Base-by-base conservation (phyloP, 495 filamentous ascomycete species). In the Xylaria intraflava region DNA sequence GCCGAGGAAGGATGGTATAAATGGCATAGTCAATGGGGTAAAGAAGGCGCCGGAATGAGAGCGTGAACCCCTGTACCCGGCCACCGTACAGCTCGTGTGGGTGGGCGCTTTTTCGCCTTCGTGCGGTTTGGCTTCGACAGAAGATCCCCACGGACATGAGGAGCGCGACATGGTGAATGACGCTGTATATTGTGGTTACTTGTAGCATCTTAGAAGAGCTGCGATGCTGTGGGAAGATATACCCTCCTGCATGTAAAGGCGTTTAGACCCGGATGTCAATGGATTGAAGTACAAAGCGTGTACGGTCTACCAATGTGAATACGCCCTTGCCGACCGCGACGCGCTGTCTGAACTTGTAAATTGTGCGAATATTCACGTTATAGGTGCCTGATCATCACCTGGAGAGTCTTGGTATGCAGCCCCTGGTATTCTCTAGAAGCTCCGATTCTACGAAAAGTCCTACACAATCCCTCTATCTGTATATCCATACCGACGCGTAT, bases 131-230 rank as follows among this genome's bases (percentile, higher is more conserved):
- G 31, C 5, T 6, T 35, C 14, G 31, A 38, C n/a, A 1, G n/a
- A 38, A 1, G n/a, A 38, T 38, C 17, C 35, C 35, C 35, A n/a
- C n/a, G 2, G 35, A 3, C 35, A 38, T 12, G 11, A 17, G 2
- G 35, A 17, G 35, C 1, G 2, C 5, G 35, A 38, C 5, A 17
- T 9, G 19, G 7, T 30, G 14, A 20, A 26, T 31, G 38, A 53
- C 9, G 38, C 40, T 53, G 35, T 38, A 51, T 51, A 51, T 51
- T 44, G 12, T 35, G 24, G 38, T 35, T 35, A 26, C 29, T 30
- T 51, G 16, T 22, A 33, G 38, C 17, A 24, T 31, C 16, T 11
- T 17, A 1, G 11, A 23, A 7, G 2, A 14, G 19, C n/a, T n/a
- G 36, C 19, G 40, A 20, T 7, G 48, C 11, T 23, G 9, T n/a